phyloP scores from a whole-genome alignment of 352 stramenopile genomes.

The Phytophthora niederhauseri region DNA sequence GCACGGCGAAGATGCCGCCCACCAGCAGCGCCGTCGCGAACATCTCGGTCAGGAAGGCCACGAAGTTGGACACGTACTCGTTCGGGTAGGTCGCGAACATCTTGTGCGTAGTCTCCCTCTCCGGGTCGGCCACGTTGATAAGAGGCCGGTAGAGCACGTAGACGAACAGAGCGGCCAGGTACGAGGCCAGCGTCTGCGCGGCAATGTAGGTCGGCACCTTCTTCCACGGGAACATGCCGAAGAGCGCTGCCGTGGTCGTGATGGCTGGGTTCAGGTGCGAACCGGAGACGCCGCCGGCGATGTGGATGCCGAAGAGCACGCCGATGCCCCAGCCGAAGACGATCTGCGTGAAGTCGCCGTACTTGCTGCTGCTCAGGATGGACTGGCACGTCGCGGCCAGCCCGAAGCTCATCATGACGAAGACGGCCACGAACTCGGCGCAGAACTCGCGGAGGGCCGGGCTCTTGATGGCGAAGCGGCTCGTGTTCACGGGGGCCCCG shows the following conservation, averaged over 20 bases:
- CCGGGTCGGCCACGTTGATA: constrained; percentile 54
- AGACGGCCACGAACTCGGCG: constrained; percentile 45
- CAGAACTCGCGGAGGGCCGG: constrained; percentile 36
- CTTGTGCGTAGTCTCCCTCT: constrained; percentile 37
- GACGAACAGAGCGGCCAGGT: constrained; percentile 47
- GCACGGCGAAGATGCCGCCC: constrained; percentile 51
- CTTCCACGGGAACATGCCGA: constrained; percentile 49
- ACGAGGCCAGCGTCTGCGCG: constrained; percentile 52
- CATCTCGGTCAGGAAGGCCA: constrained; percentile 54
- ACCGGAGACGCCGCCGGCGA: constrained; percentile 44
- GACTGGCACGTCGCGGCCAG: constrained; percentile 42
- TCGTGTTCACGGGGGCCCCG: constrained; percentile 13
- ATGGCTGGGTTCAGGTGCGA: constrained; percentile 55
- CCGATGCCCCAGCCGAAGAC: constrained; percentile 52
- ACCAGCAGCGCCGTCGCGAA: constrained; percentile 54
- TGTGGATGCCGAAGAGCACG: constrained; percentile 55
- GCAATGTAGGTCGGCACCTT: constrained; percentile 56
- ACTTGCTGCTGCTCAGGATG: constrained; percentile 32
- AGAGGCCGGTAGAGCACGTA: constrained; percentile 59
- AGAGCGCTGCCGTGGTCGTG: constrained; percentile 37
- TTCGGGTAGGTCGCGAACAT: constrained; percentile 63
- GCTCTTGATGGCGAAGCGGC: constrained; percentile 47
- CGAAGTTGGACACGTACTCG: constrained; percentile 44
- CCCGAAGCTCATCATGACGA: constrained; percentile 52
- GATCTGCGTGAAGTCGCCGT: constrained; percentile 46